phyloP scores from a whole-genome alignment of 2,329 filamentous ascomycete species.

The Hypoxylon sp. region DNA sequence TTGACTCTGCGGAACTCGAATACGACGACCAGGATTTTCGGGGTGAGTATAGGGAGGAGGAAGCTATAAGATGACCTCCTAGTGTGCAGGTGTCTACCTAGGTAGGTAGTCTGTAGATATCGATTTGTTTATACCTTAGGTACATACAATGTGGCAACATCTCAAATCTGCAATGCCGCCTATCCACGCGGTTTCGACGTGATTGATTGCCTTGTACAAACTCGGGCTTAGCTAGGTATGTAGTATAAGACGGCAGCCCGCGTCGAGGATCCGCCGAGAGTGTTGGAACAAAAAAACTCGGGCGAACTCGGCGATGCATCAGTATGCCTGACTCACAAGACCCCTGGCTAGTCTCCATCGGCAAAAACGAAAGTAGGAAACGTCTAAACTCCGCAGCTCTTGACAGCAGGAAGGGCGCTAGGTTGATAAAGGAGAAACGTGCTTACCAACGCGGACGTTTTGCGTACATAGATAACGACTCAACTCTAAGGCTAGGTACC shows the following conservation, averaged over 20 bases:
- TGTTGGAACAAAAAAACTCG: not conserved
- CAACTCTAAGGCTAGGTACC: not conserved
- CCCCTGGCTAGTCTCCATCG: not conserved
- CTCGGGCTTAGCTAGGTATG: not conserved
- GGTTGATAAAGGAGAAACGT: not conserved
- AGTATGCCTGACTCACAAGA: not conserved
- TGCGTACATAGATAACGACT: no score
- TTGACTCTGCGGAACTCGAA: conserved; percentile 21
- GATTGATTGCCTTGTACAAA: not conserved
- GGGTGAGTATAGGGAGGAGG: not conserved
- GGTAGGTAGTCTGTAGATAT: not conserved
- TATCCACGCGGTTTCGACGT: not conserved
- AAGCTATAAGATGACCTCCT: conserved; percentile 5
- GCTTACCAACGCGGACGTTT: not conserved
- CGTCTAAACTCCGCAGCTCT: not conserved
- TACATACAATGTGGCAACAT: conserved; percentile 20
- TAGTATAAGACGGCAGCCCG: not conserved
- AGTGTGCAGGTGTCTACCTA: not conserved
- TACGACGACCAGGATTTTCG: conserved; percentile 3
- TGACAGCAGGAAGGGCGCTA: not conserved
- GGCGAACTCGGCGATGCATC: conserved; percentile 7
- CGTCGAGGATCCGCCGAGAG: not conserved
- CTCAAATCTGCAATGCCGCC: conserved; percentile 22
- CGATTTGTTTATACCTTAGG: conserved; percentile 19
- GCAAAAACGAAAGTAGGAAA: not conserved